These are phyloP conservation scores for Diutina scorzettiae DNA, from an alignment of 1,139 yeast species.

Conservation along the genomic window DNA sequence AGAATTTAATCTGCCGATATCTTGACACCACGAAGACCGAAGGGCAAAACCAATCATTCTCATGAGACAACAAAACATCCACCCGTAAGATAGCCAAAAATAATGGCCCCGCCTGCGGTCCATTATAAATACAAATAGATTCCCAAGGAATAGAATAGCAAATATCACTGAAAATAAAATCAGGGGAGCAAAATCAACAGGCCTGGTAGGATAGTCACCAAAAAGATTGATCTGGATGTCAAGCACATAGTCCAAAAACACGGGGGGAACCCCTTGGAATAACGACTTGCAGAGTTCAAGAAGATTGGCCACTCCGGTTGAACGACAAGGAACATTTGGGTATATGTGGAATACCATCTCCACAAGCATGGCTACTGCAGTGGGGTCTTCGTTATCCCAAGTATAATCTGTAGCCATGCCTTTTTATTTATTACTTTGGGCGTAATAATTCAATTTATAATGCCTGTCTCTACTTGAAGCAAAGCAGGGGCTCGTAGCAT, in stretches of 20 bases:
- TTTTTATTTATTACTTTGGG: too few relatives aligned
- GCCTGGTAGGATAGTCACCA: conserved; percentile 51
- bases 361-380: background rate
- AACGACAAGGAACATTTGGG: background rate
- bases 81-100: conserved; percentile 47
- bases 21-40: conserved; percentile 49
- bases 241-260: conserved; percentile 22
- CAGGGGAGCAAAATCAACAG: conserved; percentile 47
- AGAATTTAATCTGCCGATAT: conserved; percentile 29
- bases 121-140: conserved; percentile 35
- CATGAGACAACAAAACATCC: conserved; percentile 40
- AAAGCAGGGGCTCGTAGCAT: too few relatives aligned
- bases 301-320: background rate
- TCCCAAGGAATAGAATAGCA: conserved; percentile 34
- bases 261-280: conserved; percentile 17
- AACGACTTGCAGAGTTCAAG: background rate
- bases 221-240: conserved; percentile 40
- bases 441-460: too few relatives aligned
- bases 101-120: conserved; percentile 51
- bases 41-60: conserved; percentile 51
- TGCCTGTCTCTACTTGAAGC: too few relatives aligned
- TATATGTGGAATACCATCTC: background rate
- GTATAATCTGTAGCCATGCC: background rate
- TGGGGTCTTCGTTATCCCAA: background rate
- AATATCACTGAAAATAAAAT: conserved; percentile 48